A percentile compares a stretch with the other conserved stretches of the same genome.
These are phyloP conservation scores for Ascoidea asiatica DNA, from an alignment of 805 yeast genomes.

Conservation along the genomic window DNA sequence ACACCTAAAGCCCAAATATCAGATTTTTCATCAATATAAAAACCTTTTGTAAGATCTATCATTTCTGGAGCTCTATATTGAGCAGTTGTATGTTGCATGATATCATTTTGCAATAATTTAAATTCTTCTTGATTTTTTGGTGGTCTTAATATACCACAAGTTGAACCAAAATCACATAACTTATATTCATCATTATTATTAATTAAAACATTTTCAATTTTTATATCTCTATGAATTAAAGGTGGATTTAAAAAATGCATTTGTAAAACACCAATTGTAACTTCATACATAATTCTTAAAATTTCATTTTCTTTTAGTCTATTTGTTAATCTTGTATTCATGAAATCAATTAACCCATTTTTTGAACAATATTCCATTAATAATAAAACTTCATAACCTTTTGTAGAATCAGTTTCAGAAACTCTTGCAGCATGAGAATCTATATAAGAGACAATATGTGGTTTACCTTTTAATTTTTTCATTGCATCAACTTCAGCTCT, in stretches of 20 bases:
- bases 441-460: constrained; percentile 75
- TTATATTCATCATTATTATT: constrained; percentile 59
- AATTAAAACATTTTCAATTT: constrained; percentile 86
- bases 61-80: constrained; percentile 94
- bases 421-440: constrained; percentile 90
- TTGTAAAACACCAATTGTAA: constrained; percentile 61
- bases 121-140: constrained; percentile 67
- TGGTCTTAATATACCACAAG: constrained; percentile 54
- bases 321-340: constrained; percentile 58
- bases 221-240: constrained; percentile 71
- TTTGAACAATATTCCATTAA: constrained; percentile 71
- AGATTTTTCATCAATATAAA: constrained; percentile 80
- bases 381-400: constrained; percentile 61
- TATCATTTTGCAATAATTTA: constrained; percentile 68
- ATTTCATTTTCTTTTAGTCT: constrained; percentile 59
- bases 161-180: constrained; percentile 89
- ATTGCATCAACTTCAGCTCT: constrained; percentile 96
- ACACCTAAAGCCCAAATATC: constrained; percentile 98
- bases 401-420: constrained; percentile 29
- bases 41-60: constrained; percentile 75
- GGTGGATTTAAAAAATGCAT: constrained; percentile 68
- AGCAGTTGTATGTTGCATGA: constrained; percentile 85
- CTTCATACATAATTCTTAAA: constrained; percentile 51
- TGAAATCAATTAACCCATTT: constrained; percentile 66
- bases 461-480: constrained; percentile 73